Percentiles rank a stretch among this genome's conserved stretches.
These are phyloP conservation scores for Arthrobotrys musiformis DNA, from an alignment of 2,329 filamentous ascomycete genomes.

Conservation along the genomic window DNA sequence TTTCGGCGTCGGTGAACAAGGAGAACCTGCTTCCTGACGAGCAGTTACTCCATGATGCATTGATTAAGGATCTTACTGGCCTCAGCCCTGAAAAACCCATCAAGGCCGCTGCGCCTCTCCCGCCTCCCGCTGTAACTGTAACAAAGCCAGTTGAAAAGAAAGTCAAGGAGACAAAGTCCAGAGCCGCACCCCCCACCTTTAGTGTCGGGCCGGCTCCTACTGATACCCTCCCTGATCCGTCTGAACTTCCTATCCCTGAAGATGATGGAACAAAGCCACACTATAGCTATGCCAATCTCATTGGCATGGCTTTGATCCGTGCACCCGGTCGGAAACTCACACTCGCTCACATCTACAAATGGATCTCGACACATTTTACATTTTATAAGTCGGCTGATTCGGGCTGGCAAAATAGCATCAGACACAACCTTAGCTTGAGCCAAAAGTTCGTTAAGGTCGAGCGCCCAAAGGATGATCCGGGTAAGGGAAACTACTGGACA, in stretches of 20 bases:
- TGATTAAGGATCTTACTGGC: conserved; percentile 53
- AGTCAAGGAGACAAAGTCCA: conserved; percentile 42
- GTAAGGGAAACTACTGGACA: conserved; percentile 97
- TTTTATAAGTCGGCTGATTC: conserved; percentile 87
- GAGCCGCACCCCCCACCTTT: conserved; percentile 34
- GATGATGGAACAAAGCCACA: conserved; percentile 90
- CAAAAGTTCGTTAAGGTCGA: conserved; percentile 97
- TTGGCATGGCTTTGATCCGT: conserved; percentile 94
- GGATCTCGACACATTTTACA: conserved; percentile 94
- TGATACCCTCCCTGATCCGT: conserved; percentile 73
- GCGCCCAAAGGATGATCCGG: conserved; percentile 93
- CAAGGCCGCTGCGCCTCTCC: conserved; percentile 16
- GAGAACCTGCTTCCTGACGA: conserved; percentile 53
- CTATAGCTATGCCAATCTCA: conserved; percentile 93
- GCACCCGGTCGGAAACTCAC: conserved; percentile 85
- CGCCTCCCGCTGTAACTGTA: conserved; percentile 21
- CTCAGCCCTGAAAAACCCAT: conserved; percentile 35
- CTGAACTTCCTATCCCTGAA: conserved; percentile 81
- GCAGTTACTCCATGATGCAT: conserved; percentile 51
- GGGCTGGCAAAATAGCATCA: conserved; percentile 99
- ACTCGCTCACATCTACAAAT: conserved; percentile 96
- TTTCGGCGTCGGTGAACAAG: conserved; percentile 52
- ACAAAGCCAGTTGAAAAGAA: conserved; percentile 48
- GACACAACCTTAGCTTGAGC: conserved; percentile 95
- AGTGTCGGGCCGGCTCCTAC: conserved; percentile 53